Conservation (phyloP, 2,329 filamentous ascomycete genomes). For the Canariomyces notabilis region DNA sequence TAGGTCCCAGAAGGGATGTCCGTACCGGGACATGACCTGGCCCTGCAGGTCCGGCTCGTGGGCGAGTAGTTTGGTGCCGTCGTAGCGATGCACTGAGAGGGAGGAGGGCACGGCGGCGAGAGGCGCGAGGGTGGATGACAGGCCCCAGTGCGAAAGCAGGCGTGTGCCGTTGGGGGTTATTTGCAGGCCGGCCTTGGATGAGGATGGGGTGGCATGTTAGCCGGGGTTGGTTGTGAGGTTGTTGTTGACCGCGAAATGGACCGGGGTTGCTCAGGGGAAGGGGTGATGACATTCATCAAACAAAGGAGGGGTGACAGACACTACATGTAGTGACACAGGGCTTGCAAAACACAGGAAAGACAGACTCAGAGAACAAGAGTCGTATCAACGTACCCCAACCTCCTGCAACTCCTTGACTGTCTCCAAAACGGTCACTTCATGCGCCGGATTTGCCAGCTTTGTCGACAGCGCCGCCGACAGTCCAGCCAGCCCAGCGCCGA, state of each 20-base stretch:
- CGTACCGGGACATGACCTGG: constrained; percentile 26
- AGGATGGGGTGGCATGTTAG: not conserved
- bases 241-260: too few relatives aligned
- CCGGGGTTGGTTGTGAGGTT: not conserved
- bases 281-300: too few relatives aligned
- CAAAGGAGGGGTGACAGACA: too few relatives aligned
- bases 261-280: too few relatives aligned
- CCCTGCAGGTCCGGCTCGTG: constrained; percentile 26
- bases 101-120: constrained; percentile 24
- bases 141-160: constrained; percentile 26
- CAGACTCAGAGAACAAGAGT: not conserved
- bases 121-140: constrained; percentile 19
- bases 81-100: constrained; percentile 28
- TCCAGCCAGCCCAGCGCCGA: constrained; percentile 32
- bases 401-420: constrained; percentile 21
- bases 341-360: too few relatives aligned
- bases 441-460: constrained; percentile 25
- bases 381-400: constrained; percentile 18
- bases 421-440: constrained; percentile 28
- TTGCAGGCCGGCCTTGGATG: constrained; percentile 26
- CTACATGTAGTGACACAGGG: too few relatives aligned
- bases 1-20: constrained; percentile 41
- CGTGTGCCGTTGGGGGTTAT: constrained; percentile 29
- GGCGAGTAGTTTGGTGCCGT: constrained; percentile 27
- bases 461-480: constrained; percentile 30